These are phyloP conservation scores for Botrytis sinoallii DNA, from an alignment of 2,329 filamentous ascomycete genomes.

Conservation along the genomic window DNA sequence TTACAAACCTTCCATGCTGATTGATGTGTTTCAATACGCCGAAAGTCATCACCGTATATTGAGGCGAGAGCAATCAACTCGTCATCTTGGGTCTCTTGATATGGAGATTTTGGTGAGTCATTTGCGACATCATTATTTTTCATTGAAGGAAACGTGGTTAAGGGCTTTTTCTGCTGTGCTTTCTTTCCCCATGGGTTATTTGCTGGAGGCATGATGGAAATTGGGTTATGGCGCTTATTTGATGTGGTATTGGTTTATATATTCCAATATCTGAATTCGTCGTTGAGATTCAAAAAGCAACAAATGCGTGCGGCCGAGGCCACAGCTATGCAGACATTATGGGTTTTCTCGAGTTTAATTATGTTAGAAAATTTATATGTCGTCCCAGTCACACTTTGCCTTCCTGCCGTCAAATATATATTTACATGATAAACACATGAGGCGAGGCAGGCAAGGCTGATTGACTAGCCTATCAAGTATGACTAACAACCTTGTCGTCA, in stretches of 20 bases:
- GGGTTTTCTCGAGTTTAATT: not conserved
- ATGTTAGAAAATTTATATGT: not conserved
- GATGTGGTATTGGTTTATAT: not conserved
- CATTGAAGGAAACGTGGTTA: conserved; percentile 30
- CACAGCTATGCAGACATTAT: conserved; percentile 19
- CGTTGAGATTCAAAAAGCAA: conserved; percentile 11
- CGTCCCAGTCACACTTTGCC: not conserved
- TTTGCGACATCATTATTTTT: conserved; percentile 28
- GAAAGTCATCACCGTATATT: conserved; percentile 87
- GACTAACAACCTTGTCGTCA: not conserved
- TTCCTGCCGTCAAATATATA: not conserved
- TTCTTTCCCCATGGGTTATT: conserved; percentile 38
- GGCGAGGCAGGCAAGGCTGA: conserved; percentile 14
- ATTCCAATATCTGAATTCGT: conserved; percentile 22
- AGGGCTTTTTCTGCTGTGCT: conserved; percentile 40
- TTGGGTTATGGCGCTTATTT: conserved; percentile 20
- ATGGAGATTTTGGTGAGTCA: conserved; percentile 54
- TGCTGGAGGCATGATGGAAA: conserved; percentile 37
- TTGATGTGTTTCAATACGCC: conserved; percentile 64
- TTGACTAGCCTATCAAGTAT: not conserved
- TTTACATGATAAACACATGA: not conserved
- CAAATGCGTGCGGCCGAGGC: conserved; percentile 34
- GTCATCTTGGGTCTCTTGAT: conserved; percentile 81
- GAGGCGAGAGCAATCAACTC: conserved; percentile 82
- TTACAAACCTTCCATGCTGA: conserved; percentile 80